These are phyloP conservation scores for Sicyos baderoa DNA, from an alignment of 306 rosid species.

Conservation along the genomic window DNA sequence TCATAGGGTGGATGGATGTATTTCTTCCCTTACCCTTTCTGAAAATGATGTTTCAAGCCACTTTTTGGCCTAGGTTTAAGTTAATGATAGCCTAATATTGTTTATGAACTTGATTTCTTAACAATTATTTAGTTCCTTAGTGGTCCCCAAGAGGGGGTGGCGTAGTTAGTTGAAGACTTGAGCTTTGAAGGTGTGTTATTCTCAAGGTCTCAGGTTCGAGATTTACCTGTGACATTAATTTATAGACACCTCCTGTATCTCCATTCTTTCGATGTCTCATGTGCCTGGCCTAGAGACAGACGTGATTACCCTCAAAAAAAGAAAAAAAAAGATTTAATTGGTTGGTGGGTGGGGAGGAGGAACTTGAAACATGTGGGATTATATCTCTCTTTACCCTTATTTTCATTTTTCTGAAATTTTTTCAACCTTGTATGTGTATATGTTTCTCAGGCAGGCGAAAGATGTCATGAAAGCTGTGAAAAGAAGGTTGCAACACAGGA, in stretches of 20 bases:
- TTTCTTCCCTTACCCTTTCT: constrained; percentile 8
- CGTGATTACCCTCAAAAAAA: too few relatives aligned
- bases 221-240: too few relatives aligned
- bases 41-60: constrained; percentile 7
- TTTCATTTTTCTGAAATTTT: background rate
- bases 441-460: constrained; percentile 77
- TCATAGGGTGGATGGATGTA: background rate
- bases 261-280: too few relatives aligned
- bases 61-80: background rate
- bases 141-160: too few relatives aligned
- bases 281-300: too few relatives aligned
- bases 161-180: too few relatives aligned
- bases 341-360: background rate
- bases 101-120: background rate
- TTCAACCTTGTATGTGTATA: constrained; percentile 11
- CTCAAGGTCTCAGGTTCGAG: too few relatives aligned
- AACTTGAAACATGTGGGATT: too few relatives aligned
- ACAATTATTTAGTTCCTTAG: background rate
- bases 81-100: background rate
- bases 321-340: too few relatives aligned
- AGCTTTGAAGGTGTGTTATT: too few relatives aligned
- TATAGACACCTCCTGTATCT: too few relatives aligned
- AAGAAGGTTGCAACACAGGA: constrained; percentile 88
- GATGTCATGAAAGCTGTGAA: constrained; percentile 93
- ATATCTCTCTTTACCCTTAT: background rate